Evolutionary conservation across 1,139 yeast species (phyloP).

Genomic region (Scheffersomyces insectosa): DNA sequence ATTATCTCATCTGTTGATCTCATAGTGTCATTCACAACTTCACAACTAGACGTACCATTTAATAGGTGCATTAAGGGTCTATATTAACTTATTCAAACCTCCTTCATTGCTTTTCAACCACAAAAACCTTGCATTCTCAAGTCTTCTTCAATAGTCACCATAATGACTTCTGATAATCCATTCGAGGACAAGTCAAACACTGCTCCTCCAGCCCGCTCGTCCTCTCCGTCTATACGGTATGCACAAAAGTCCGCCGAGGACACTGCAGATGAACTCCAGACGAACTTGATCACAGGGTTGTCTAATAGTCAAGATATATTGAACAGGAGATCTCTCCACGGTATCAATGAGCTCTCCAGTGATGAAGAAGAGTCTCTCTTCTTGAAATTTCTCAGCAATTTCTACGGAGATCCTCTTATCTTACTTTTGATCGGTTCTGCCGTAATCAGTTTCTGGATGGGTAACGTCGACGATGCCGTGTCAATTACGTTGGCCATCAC

Average conservation of each 20-base stretch:
- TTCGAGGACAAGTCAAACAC: conserved; percentile 18
- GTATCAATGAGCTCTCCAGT: conserved; percentile 67
- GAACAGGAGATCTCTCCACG: conserved; percentile 71
- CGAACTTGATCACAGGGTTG: conserved; percentile 62
- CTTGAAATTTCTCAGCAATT: conserved; percentile 71
- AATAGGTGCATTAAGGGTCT: too few relatives aligned
- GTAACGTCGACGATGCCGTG: conserved; percentile 89
- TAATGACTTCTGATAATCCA: conserved; percentile 24
- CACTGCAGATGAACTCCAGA: conserved; percentile 58
- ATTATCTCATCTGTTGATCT: too few relatives aligned
- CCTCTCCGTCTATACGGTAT: conserved; percentile 52
- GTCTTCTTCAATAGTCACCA: too few relatives aligned
- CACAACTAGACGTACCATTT: too few relatives aligned
- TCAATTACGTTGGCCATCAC: conserved; percentile 85
- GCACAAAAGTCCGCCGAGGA: conserved; percentile 62
- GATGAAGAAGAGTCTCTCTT: conserved; percentile 77
- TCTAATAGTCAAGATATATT: conserved; percentile 66
- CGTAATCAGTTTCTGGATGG: conserved; percentile 79
- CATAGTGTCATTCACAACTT: too few relatives aligned
- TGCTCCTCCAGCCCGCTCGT: conserved; percentile 24
- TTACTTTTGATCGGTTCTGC: conserved; percentile 87
- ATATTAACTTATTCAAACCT: too few relatives aligned
- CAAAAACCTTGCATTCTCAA: too few relatives aligned
- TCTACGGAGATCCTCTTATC: conserved; percentile 87
- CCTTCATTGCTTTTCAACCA: too few relatives aligned